These are phyloP conservation scores for Termitomyces sp. DNA, from an alignment of 768 basidiomycete genomes.

Conservation along the genomic window DNA sequence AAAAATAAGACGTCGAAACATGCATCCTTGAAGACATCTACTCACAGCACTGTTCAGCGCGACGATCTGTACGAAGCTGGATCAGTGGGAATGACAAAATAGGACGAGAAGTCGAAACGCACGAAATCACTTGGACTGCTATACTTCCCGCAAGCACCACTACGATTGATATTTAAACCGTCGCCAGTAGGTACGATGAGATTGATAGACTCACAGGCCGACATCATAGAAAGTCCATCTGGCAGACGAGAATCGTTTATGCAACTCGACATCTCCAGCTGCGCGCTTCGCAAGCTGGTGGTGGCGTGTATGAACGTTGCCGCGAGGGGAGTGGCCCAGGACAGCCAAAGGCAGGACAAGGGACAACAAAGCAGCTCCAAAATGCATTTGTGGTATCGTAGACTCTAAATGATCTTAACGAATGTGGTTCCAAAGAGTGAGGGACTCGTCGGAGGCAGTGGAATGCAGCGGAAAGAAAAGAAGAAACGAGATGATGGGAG, in stretches of 20 bases:
- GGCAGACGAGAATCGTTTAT: constrained; percentile 33
- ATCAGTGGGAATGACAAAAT: not conserved
- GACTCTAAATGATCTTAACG: constrained; percentile 10
- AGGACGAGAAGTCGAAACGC: constrained; percentile 14
- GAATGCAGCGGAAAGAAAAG: not conserved
- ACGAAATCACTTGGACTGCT: constrained; percentile 43
- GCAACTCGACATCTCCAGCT: constrained; percentile 35
- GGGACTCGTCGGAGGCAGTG: not conserved
- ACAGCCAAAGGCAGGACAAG: constrained; percentile 33
- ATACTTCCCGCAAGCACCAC: constrained; percentile 52
- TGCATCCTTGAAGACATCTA: not conserved
- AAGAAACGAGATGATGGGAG: constrained; percentile 3
- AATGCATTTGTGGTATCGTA: constrained; percentile 19
- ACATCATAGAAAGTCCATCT: constrained; percentile 57
- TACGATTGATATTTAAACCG: constrained; percentile 16
- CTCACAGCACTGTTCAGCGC: constrained; percentile 44
- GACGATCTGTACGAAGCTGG: constrained; percentile 40
- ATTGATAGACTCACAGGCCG: constrained; percentile 37
- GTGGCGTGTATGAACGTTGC: constrained; percentile 30
- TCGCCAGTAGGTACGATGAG: not conserved
- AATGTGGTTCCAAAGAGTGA: constrained; percentile 14
- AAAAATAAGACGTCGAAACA: not conserved
- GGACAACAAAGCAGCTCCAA: constrained; percentile 25
- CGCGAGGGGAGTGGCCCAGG: constrained; percentile 29
- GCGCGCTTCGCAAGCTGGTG: constrained; percentile 48